Evolutionary conservation across 352 stramenopile genomes (phyloP), one percentile per base, ranked within the genome.

Genomic region (Globisporangium lucens): DNA sequence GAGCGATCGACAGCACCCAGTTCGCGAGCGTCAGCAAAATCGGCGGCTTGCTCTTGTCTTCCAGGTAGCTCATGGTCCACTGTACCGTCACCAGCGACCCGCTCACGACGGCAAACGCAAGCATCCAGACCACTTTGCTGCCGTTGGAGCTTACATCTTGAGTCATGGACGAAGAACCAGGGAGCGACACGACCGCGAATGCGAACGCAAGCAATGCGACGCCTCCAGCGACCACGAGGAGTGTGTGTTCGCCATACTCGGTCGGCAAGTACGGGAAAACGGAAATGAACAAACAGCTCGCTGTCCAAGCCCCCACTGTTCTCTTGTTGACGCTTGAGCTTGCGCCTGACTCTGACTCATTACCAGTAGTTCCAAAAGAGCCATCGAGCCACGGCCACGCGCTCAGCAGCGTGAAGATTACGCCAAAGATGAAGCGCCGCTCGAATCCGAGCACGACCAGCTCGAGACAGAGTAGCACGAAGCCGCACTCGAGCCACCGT

Each of bases 191-290:
- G 12, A 35, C 22, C 9, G 57, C 46, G 3, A 65, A 5, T 7
- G 51, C 61, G 43, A 69, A 56, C 10, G 24, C 65, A 1, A 76
- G 38, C 27, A 84, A 57, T 15, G 79, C 51, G 20, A 79, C 41
- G 55, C 81, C 78, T 7, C 83, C 83, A 17, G 85, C n/a, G 36
- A 86, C 56, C 9, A 95, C 85, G 1, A 95, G 58, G 2, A 69
- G 46, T 38, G 84, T 85, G 57, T 89, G 76, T 22, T 94, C 86
- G 4, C 85, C 83, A 35, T 93, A 89, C 53, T 95, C 84, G 30
- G 80, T 82, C 4, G 87, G 81, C 6, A 94, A 63, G 55, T 88
- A 89, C 47, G 87, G 87, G 63, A 93, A 95, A 8, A 92, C 63
- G 0, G 82, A 82, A 49, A 95, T 76, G 35, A 83, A 58, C 10